Evolutionary conservation across 2,329 filamentous ascomycete species (phyloP), one percentile per base, ranked within the genome.

Genomic region (Claviceps quebecensis): DNA sequence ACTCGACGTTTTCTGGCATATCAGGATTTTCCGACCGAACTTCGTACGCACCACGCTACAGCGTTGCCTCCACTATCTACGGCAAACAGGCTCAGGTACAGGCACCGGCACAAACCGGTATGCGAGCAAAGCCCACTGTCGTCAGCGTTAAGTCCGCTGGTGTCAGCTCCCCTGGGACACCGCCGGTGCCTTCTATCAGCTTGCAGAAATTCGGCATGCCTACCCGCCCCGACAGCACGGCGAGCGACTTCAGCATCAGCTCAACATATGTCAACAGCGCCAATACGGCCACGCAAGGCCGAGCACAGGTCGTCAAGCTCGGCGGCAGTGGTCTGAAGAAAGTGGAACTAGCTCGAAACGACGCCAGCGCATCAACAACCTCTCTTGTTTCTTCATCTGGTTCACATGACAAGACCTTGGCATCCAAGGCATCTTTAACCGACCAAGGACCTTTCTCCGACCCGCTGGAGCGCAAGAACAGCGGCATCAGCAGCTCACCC

Each of bases 31-130:
- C 73, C 36, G 80, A 83, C 61, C 73, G 79, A 52, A 80, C 77
- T 0, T 84, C 80, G 1, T 80, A 75, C 54, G 80, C 78, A 37
- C 76, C 77, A 37, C 76, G 81, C 52, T 82, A 78, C 47, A 90
- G 86, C 62, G 86, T 97, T 56, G 90, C 89, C 3, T 95, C 90
- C 1, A 96, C 91, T 19, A 88, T 95, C 50, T 97, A 96, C 64
- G 86, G 88, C 57, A 91, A 90, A 70, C 88, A 94, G 61, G 89
- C 87, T 16, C 81, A 95, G 49, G 80, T 95, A 39, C 59, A 89
- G 75, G 63, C 86, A 73, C 84, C 90, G 1, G 88, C 89, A 0
- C 88, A 93, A 61, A 93, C 89, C 49, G 86, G 87, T 53, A 86
- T 91, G 63, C 81, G 89, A 54, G 86, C 86, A 56, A 94, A 93